Base-by-base conservation (phyloP, 2,329 filamentous ascomycete genomes). In the Aspergillus sp. region DNA sequence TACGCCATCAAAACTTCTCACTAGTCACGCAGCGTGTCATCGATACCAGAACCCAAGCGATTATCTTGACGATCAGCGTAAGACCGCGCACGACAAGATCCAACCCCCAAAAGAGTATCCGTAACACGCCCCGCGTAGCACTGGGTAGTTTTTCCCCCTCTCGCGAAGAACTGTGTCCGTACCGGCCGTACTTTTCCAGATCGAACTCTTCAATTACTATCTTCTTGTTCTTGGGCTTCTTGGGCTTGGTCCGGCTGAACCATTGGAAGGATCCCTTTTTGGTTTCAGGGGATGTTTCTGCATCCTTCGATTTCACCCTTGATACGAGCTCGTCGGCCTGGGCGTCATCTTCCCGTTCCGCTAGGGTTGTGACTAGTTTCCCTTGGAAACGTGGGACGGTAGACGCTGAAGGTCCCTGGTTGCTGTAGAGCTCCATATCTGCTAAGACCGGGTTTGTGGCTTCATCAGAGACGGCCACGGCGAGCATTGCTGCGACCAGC, bases 381-480 rank as follows among this genome's bases (percentile, higher is more conserved):
- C 61, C 60, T n/a, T 52, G 54, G 46, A 54, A 59, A 45, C 49
- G 45, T 48, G 44, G 46, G 12, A 37, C n/a, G 29, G 39, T 30
- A 31, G 42, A 6, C 10, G 43, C 41, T 43, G 49, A 43, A 48
- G 42, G 28, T 48, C 43, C 10, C 46, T 43, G 8, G 2, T 54
- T 49, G n/a, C 19, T 8, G 40, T 57, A 57, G 8, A 67, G 46
- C 5, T 54, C 47, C 58, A 71, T 69, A 28, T 62, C 59, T 5
- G 60, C 63, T 4, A 74, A 50, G 5, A 69, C 57, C 0, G 59
- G 59, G 27, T 65, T 70, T 1, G 65, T 70, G 9, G 55, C 50
- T 42, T 68, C 59, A 39, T 74, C 71, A 1, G 69, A 66, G 41
- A 71, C 61, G 1, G 70, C 70, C 11, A 74, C 66, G 2, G 69